Percentiles rank a stretch among this genome's conserved stretches.
Evolutionary conservation across 192 early-diverging fungal species (phyloP).

Genomic region (Physocladia obscura): DNA sequence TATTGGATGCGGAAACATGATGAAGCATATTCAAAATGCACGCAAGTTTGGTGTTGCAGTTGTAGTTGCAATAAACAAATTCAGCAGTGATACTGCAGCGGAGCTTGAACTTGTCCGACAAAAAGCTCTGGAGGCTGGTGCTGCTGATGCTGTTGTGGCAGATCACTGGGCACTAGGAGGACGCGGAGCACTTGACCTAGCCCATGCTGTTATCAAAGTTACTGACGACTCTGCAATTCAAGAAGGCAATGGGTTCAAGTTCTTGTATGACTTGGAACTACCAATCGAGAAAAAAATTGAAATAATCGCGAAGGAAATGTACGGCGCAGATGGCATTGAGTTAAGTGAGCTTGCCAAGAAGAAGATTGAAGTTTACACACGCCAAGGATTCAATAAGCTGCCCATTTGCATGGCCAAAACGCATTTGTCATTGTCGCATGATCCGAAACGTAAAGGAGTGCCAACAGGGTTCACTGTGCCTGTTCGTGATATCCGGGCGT

Average conservation of each 20-base stretch:
- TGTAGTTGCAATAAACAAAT: slow-evolving; percentile 90
- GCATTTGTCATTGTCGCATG: slow-evolving; percentile 88
- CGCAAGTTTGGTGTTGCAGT: slow-evolving; percentile 83
- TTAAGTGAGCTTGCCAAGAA: slow-evolving; percentile 77
- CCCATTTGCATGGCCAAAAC: slow-evolving; percentile 99
- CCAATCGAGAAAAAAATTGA: slow-evolving; percentile 90
- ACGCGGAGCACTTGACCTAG: slow-evolving; percentile 82
- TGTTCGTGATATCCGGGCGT: slow-evolving; percentile 91
- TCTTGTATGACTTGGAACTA: slow-evolving; percentile 80
- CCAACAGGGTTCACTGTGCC: slow-evolving; percentile 89
- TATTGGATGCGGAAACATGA: slow-evolving; percentile 82
- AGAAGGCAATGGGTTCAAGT: slow-evolving; percentile 63
- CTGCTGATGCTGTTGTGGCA: slow-evolving; percentile 79
- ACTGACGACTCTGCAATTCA: slow-evolving; percentile 41
- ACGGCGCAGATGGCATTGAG: slow-evolving; percentile 90
- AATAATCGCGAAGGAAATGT: slow-evolving; percentile 87
- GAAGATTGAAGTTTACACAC: slow-evolving; percentile 87
- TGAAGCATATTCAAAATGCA: slow-evolving; percentile 90
- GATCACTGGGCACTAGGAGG: slow-evolving; percentile 96
- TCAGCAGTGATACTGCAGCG: slow-evolving; percentile 80
- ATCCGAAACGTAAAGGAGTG: slow-evolving; percentile 88
- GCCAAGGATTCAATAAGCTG: slow-evolving; percentile 80
- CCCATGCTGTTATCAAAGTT: slow-evolving; percentile 76
- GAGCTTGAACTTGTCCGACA: slow-evolving; percentile 79
- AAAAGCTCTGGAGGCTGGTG: slow-evolving; percentile 79